Percentiles rank a stretch among this genome's conserved stretches.
Conservation (phyloP, 179 eudicot species). For the Vitellaria paradoxa region DNA sequence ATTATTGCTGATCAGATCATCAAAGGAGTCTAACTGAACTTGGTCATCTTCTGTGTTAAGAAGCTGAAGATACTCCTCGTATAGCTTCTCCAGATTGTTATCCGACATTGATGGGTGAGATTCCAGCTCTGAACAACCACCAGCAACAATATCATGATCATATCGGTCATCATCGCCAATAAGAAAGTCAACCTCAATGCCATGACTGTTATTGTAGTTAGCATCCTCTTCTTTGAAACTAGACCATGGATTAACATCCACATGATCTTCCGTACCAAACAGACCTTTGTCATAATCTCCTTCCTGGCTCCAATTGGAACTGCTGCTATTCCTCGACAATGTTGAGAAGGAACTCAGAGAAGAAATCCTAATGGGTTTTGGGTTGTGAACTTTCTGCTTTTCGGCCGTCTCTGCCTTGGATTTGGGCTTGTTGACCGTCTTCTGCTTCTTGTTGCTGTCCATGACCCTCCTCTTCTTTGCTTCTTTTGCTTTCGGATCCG, state of each 20-base stretch:
- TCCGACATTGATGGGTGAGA: background rate
- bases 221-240: no score
- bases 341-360: slow-evolving; percentile 22
- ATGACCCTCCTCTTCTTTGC: slow-evolving; percentile 22
- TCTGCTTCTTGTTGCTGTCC: slow-evolving; percentile 1
- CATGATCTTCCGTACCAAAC: slow-evolving; percentile 1
- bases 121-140: slow-evolving; percentile 2
- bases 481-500: slow-evolving; percentile 9
- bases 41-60: slow-evolving; percentile 21
- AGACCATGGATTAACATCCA: background rate
- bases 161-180: slow-evolving; percentile 12
- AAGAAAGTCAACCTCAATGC: slow-evolving; percentile 13
- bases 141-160: slow-evolving; percentile 10
- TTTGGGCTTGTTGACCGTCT: background rate
- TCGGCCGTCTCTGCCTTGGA: background rate
- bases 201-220: background rate
- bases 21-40: slow-evolving; percentile 38
- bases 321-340: slow-evolving; percentile 29
- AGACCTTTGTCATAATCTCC: slow-evolving; percentile 18
- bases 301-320: slow-evolving; percentile 22
- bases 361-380: slow-evolving; percentile 41
- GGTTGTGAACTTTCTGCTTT: slow-evolving; percentile 33
- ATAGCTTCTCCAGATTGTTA: slow-evolving; percentile 15
- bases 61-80: slow-evolving; percentile 24
- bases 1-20: slow-evolving; percentile 23